phyloP scores from a whole-genome alignment of 139 green algal species.

The Chlamydomonas applanata region DNA sequence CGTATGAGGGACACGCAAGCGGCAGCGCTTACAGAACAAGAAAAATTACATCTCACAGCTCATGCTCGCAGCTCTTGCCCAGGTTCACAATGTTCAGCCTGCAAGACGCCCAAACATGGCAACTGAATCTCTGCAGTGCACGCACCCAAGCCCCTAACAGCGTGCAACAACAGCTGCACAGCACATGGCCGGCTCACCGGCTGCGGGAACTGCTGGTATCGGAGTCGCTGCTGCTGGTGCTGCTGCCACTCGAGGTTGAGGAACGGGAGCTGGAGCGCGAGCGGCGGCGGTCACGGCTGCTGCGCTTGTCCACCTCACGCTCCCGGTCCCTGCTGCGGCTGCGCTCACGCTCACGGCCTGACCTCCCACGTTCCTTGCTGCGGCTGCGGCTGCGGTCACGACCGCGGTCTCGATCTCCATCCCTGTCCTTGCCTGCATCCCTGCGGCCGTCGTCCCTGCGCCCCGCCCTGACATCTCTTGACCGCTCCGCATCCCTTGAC shows the following conservation, averaged over 20 bases:
- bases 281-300: background rate
- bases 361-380: background rate
- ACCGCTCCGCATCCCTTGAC: background rate
- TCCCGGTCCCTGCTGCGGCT: background rate
- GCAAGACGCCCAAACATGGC: too few species aligned
- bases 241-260: background rate
- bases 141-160: too few species aligned
- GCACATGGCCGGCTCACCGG: too few species aligned
- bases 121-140: too few species aligned
- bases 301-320: background rate
- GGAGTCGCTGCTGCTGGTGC: background rate
- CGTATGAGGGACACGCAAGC: too few species aligned
- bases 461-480: background rate
- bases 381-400: background rate
- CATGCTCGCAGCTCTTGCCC: too few species aligned
- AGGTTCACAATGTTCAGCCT: too few species aligned
- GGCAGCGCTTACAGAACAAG: too few species aligned
- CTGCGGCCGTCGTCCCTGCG: background rate
- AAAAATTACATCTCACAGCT: too few species aligned
- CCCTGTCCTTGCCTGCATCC: background rate
- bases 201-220: slow-evolving; percentile 1
- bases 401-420: background rate
- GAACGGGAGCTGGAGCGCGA: too few species aligned
- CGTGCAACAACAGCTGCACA: too few species aligned
- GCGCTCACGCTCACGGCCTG: too few species aligned